Conservation (phyloP, 1,284 basidiomycete species). For the Trametes pubescens region DNA sequence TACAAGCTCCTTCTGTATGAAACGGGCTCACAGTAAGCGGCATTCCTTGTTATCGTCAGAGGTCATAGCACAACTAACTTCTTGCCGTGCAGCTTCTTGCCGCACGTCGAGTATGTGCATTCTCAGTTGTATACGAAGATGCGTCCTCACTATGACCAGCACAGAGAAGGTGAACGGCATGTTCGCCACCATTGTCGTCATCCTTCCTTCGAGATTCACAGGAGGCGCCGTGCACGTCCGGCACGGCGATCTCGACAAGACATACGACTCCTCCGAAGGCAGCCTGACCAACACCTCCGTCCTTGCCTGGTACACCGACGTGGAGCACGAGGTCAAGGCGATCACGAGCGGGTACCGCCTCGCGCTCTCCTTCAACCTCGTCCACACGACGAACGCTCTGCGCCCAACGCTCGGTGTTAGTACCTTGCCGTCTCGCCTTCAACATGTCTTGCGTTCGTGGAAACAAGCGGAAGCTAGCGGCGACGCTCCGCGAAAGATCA, state of each 20-base stretch:
- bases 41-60: not conserved
- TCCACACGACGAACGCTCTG: conserved; percentile 31
- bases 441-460: conserved; percentile 33
- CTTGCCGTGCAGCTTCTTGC: not conserved
- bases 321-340: conserved; percentile 53
- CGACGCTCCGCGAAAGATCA: conserved; percentile 27
- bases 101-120: not conserved
- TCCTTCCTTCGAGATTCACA: conserved; percentile 53
- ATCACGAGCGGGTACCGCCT: conserved; percentile 54
- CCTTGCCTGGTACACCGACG: conserved; percentile 59
- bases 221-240: conserved; percentile 53
- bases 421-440: conserved; percentile 20
- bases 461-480: conserved; percentile 13
- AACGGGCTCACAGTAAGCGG: conserved; percentile 53
- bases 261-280: conserved; percentile 44
- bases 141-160: conserved; percentile 32
- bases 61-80: not conserved
- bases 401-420: conserved; percentile 25
- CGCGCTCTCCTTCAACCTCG: conserved; percentile 55
- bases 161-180: conserved; percentile 51
- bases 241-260: conserved; percentile 43
- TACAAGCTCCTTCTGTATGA: conserved; percentile 57
- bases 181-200: conserved; percentile 55
- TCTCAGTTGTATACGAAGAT: not conserved
- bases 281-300: conserved; percentile 46